These are phyloP conservation scores for Wickerhamiella galacta DNA, from an alignment of 805 yeast genomes.

Conservation along the genomic window DNA sequence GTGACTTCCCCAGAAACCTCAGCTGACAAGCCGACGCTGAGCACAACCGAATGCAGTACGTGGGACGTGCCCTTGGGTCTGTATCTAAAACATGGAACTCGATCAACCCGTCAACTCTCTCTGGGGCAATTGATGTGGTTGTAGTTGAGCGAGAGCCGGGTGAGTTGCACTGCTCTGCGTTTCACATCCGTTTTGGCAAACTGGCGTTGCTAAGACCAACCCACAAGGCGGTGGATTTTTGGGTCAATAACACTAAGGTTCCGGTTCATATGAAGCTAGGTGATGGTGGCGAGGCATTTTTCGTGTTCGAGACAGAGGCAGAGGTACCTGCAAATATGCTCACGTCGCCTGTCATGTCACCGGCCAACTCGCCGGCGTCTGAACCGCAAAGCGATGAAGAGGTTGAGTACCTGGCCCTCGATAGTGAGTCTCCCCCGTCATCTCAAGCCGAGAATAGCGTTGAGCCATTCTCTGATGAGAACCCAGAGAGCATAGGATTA, in stretches of 20 bases:
- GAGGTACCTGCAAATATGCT: constrained; percentile 62
- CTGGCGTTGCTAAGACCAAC: constrained; percentile 85
- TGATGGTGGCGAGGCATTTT: constrained; percentile 96
- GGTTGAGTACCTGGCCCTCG: constrained; percentile 13
- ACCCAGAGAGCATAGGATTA: too few relatives aligned
- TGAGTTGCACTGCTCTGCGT: constrained; percentile 76
- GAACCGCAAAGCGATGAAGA: constrained; percentile 12
- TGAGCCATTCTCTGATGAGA: neutral
- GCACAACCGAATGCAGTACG: constrained; percentile 98
- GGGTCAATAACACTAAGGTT: constrained; percentile 66
- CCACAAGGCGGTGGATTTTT: constrained; percentile 81
- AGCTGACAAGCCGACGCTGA: too few relatives aligned
- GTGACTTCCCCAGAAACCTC: too few relatives aligned
- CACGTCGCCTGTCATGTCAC: constrained; percentile 78
- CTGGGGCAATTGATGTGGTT: constrained; percentile 94
- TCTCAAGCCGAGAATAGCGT: too few relatives aligned
- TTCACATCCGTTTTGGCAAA: constrained; percentile 92
- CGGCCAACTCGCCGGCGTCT: constrained; percentile 30
- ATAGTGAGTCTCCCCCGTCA: too few relatives aligned
- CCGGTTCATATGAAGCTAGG: constrained; percentile 91
- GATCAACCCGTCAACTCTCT: constrained; percentile 84
- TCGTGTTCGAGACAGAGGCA: constrained; percentile 72
- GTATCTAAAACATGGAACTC: constrained; percentile 96
- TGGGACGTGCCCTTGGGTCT: constrained; percentile 86
- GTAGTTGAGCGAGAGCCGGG: constrained; percentile 83